Base-by-base conservation (phyloP, 2,329 filamentous ascomycete genomes). In the Trichoderma breve region DNA sequence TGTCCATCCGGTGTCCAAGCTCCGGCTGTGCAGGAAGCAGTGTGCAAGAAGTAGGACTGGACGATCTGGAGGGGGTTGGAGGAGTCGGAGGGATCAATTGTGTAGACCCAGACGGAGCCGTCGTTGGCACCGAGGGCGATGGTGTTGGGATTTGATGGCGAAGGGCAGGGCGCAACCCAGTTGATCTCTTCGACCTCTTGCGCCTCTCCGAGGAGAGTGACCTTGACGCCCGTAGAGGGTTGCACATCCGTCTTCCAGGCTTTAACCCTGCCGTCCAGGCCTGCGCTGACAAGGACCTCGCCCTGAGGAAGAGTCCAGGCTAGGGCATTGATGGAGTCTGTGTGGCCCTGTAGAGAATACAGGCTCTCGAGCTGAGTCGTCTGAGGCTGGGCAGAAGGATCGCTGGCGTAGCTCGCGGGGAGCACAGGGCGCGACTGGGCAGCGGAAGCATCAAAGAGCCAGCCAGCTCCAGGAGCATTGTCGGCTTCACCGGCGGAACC, bases 131-230 rank as follows among this genome's bases (percentile, higher is more conserved):
- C 96, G 8, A 99, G 84, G 0, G 96, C 96, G 74, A 99, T 80
- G 9, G 93, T 90, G 83, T 98, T 97, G 73, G 92, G 89, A 79
- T 93, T 89, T 6, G 86, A 83, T 14, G 90, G 81, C 73, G 91
- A 86, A 1, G 95, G 94, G 79, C 93, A 97, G 0, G 94, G 83
- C 1, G 86, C 83, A 39, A 98, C 82, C 95, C 95, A 99, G 84
- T 96, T 97, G 78, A 99, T 92, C 82, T 98, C 95, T 76, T 97
- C 92, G 11, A 98, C 95, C 81, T 99, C 96, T 78, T 94, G 92
- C 3, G 90, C 89, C 78, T 96, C 93, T 70, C 88, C 92, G 9
- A 97, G 82, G 77, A 93, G 92, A 58, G 87, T 84, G 78, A 89
- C 81, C 66, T 85, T 83, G 61, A 85, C 80, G 73, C 86, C 85